phyloP scores from a whole-genome alignment of 108 stramenopile species.

The Cyclotella cryptica region DNA sequence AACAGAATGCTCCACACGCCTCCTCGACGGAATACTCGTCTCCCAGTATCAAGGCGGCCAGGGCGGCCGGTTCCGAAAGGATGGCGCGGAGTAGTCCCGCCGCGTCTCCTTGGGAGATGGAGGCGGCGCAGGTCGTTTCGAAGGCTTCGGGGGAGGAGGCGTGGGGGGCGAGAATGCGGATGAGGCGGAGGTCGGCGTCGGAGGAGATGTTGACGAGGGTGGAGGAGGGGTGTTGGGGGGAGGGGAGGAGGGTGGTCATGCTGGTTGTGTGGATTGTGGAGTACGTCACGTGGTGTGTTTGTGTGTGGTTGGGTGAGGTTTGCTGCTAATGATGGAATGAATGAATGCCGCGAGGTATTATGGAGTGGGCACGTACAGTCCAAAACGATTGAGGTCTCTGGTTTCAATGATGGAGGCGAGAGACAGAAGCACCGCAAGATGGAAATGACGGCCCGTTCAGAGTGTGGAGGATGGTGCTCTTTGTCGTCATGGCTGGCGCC shows the following conservation, averaged over 20 bases:
- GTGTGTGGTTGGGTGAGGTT: no score
- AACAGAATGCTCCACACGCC: constrained; percentile 67
- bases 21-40: constrained; percentile 56
- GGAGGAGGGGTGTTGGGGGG: constrained; percentile 65
- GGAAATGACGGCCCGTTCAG: not conserved
- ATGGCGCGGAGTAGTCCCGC: constrained; percentile 65
- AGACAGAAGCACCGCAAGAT: not conserved
- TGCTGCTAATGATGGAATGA: no score
- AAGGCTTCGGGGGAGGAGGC: constrained; percentile 38
- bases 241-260: constrained; percentile 19
- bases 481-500: not conserved
- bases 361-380: no score
- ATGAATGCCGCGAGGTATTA: no score
- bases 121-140: constrained; percentile 56
- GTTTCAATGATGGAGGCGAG: no score
- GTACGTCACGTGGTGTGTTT: not conserved
- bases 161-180: constrained; percentile 61
- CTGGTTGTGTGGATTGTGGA: not conserved
- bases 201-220: constrained; percentile 85
- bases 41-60: constrained; percentile 56
- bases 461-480: no score
- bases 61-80: constrained; percentile 56
- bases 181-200: constrained; percentile 82
- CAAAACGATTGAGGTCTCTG: no score
- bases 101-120: constrained; percentile 67